A percentile compares a stretch with the other conserved stretches of the same genome.
phyloP scores from a whole-genome alignment of 2,329 filamentous ascomycete genomes.

The Cladosporium halotolerans region DNA sequence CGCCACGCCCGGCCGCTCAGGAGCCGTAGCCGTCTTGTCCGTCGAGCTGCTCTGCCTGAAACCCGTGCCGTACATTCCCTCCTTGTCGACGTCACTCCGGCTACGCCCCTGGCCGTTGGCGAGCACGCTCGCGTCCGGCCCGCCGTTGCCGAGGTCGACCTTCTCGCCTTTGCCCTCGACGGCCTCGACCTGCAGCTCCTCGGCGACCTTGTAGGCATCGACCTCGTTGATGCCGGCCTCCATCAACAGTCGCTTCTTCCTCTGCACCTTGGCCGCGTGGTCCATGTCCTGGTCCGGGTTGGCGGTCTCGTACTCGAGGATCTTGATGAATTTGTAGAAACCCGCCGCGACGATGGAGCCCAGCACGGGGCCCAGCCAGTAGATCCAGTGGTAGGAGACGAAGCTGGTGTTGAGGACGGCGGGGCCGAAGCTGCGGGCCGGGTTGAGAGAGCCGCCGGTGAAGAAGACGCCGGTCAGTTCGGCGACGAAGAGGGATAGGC shows the following conservation, averaged over 20 bases:
- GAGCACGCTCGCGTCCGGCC: conserved; percentile 8
- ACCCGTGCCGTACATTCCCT: conserved; percentile 17
- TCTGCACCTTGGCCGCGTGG: conserved; percentile 10
- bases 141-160: conserved; percentile 3
- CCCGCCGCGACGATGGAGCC: conserved; percentile 27
- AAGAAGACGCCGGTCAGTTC: conserved; percentile 38
- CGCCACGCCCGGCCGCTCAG: background rate
- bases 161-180: background rate
- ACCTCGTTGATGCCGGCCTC: conserved; percentile 19
- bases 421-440: conserved; percentile 30
- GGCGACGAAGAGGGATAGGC: conserved; percentile 42
- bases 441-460: conserved; percentile 33
- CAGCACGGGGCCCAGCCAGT: conserved; percentile 28
- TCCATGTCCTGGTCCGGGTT: conserved; percentile 27
- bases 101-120: conserved; percentile 4
- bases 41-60: conserved; percentile 14
- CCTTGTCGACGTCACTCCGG: background rate
- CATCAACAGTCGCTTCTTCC: conserved; percentile 16
- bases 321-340: conserved; percentile 29
- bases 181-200: conserved; percentile 11
- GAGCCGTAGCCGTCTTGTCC: conserved; percentile 10
- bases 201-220: conserved; percentile 16
- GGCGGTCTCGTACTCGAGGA: conserved; percentile 30
- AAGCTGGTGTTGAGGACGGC: conserved; percentile 26
- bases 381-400: conserved; percentile 28